Base-by-base conservation (phyloP, 164 flowering plant genomes). In the Aristolochia californica region DNA sequence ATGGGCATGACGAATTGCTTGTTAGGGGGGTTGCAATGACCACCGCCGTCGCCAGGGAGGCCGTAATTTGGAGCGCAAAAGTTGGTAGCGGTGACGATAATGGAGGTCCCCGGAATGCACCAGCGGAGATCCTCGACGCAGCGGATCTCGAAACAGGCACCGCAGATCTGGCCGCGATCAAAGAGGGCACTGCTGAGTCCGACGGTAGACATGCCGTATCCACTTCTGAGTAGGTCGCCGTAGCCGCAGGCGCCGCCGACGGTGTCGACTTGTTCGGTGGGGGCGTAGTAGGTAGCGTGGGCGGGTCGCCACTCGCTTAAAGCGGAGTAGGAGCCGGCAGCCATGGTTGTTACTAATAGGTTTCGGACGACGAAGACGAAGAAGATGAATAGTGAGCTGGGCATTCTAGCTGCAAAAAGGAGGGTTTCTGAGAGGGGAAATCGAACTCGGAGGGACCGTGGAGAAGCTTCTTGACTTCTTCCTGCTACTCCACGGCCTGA, bases 231-330 rank as follows among this genome's bases (percentile, higher is more conserved):
- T 21, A 89, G 75, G 70, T 88, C 91, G 1, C 96, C 90, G 63
- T 83, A 93, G 5, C 97, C 97, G 68, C 98, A 93, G 5, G 97
- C 98, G 4, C 96, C 97, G 22, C 62, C 91, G 10, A 84, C 86
- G 9, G 74, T 30, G 67, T 87, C 97, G 2, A 80, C 70, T 0
- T 96, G 96, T 53, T 89, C 91, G 2, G 79, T 59, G 5, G 88
- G 74, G 0, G 91, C 88, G 68, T 87, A 87, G 84, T 77, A 93
- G 18, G 98, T 87, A 38, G 98, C 98, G 16, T 85, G 71, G 7
- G 83, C 98, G 12, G 88, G 38, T 13, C 59, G 59, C 98, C 98
- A 91, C 21, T 83, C 83, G 34, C 74, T 62, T 14, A 45, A 53
- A 2, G 73, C 20, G 2, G 79, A 7, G 13, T 78, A 22, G 2